phyloP scores from a whole-genome alignment of 129 eudicot species.

The Artemisia tridentata region DNA sequence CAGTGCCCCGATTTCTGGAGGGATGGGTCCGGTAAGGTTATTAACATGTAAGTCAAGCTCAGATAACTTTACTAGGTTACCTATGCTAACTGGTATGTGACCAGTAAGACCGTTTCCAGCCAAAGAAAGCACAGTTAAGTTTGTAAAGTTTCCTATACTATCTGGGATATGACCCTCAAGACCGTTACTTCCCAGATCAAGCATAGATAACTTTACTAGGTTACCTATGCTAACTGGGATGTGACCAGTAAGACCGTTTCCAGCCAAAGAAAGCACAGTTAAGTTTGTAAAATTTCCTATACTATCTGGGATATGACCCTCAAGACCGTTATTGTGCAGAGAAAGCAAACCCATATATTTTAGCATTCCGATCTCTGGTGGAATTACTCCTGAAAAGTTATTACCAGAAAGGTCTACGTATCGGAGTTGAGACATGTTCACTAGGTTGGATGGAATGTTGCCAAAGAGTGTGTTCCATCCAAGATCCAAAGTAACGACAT shows the following conservation, averaged over 20 bases:
- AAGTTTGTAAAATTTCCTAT: neutral
- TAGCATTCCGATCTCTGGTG: constrained; percentile 24
- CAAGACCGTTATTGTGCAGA: neutral
- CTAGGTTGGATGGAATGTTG: neutral
- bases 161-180: too few species aligned
- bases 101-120: too few species aligned
- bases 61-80: constrained; percentile 15
- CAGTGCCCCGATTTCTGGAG: constrained; percentile 19
- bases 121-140: too few species aligned
- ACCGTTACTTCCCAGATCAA: too few species aligned
- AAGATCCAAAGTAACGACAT: neutral
- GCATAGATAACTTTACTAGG: too few species aligned
- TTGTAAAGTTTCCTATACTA: too few species aligned
- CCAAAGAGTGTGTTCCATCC: neutral
- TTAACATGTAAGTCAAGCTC: neutral
- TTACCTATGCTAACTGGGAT: too few species aligned
- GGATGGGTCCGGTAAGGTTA: constrained; percentile 26
- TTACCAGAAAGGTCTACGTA: constrained; percentile 19
- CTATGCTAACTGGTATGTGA: constrained; percentile 20
- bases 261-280: neutral
- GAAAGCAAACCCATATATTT: neutral
- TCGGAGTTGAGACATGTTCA: neutral
- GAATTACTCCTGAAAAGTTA: constrained; percentile 29
- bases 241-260: constrained; percentile 4
- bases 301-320: too few species aligned